Evolutionary conservation across 2,329 filamentous ascomycete genomes (phyloP).

Genomic region (Delphinella strobiligena): DNA sequence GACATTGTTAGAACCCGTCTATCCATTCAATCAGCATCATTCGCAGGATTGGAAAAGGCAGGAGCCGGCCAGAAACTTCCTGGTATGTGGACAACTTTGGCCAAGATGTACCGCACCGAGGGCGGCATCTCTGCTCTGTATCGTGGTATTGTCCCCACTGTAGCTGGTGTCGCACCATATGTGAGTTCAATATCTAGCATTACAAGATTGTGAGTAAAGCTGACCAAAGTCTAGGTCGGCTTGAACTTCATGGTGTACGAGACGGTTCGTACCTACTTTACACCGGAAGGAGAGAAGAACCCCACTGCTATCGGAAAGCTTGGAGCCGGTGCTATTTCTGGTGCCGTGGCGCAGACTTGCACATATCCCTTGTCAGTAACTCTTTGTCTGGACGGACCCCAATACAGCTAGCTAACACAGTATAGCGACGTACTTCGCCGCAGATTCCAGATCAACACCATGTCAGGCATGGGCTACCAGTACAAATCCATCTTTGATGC

Average conservation of each 20-base stretch:
- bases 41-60: conserved; percentile 57
- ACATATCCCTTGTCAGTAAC: conserved; percentile 86
- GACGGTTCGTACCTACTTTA: conserved; percentile 70
- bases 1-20: conserved; percentile 94
- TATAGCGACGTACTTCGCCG: conserved; percentile 76
- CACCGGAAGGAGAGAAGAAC: conserved; percentile 75
- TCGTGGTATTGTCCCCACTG: conserved; percentile 82
- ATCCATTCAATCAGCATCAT: conserved; percentile 95
- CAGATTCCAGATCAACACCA: conserved; percentile 96
- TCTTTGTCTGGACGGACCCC: neutral
- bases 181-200: conserved; percentile 34
- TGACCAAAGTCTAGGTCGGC: conserved; percentile 51
- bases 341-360: conserved; percentile 90
- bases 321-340: conserved; percentile 82
- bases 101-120: conserved; percentile 78
- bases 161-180: conserved; percentile 91
- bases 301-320: conserved; percentile 72
- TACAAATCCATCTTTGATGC: conserved; percentile 84
- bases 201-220: conserved; percentile 8
- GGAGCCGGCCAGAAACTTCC: conserved; percentile 54
- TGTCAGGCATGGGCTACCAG: conserved; percentile 95
- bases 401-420: neutral
- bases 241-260: conserved; percentile 99
- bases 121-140: conserved; percentile 81
- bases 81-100: conserved; percentile 83